phyloP scores from a whole-genome alignment of 2,329 filamentous ascomycete genomes.

The Colletotrichum musicola region DNA sequence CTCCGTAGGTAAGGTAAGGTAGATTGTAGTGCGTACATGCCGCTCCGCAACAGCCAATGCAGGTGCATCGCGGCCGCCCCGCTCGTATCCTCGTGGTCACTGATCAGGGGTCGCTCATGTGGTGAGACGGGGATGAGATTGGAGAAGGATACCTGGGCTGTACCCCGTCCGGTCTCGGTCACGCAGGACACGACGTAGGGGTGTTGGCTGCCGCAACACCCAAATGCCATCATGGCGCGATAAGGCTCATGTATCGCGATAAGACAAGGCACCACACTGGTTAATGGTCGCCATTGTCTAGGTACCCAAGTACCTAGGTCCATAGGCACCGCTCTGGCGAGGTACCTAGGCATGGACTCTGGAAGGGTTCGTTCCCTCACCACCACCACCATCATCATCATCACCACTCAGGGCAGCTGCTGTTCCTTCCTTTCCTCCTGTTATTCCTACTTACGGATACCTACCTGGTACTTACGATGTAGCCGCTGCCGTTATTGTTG shows the following conservation, averaged over 20 bases:
- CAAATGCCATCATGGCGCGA: constrained; percentile 40
- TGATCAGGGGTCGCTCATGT: constrained; percentile 32
- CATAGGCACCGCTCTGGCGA: no score
- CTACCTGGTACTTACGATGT: no score
- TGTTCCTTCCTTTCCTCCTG: background rate
- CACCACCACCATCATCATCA: background rate
- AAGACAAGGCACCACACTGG: constrained; percentile 11
- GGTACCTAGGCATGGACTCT: no score
- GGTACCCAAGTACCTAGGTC: background rate
- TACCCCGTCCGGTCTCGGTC: constrained; percentile 38
- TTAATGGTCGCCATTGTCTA: background rate
- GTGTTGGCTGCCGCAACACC: constrained; percentile 31
- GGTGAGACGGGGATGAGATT: constrained; percentile 23
- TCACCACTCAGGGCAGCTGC: background rate
- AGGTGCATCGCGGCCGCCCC: constrained; percentile 38
- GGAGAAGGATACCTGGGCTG: constrained; percentile 34
- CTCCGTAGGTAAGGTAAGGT: no score
- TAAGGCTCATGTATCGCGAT: constrained; percentile 40
- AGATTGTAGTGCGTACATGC: constrained; percentile 2
- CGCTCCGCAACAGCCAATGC: constrained; percentile 38
- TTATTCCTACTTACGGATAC: background rate
- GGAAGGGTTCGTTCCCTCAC: no score
- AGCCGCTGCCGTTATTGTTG: background rate
- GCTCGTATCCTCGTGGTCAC: constrained; percentile 38
- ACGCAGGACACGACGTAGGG: constrained; percentile 19